Evolutionary conservation across 768 basidiomycete species (phyloP).

Genomic region (Naganishia onofrii): DNA sequence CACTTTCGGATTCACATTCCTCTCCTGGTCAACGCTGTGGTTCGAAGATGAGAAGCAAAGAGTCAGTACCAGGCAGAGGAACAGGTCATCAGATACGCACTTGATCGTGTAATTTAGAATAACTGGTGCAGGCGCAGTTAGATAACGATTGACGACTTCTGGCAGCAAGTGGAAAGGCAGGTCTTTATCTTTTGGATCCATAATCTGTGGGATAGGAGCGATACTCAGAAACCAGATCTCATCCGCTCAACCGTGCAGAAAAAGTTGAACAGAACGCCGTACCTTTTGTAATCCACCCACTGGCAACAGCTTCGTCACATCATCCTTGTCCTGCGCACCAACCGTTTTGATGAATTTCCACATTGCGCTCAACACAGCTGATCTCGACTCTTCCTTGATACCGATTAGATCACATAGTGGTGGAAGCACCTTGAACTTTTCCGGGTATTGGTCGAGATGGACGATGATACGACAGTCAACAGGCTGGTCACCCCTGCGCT

Average conservation of each 20-base stretch:
- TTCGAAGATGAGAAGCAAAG: neutral
- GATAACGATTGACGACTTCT: conserved; percentile 76
- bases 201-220: conserved; percentile 33
- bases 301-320: conserved; percentile 43
- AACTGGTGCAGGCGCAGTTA: conserved; percentile 74
- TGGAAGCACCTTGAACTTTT: conserved; percentile 74
- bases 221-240: neutral
- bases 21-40: conserved; percentile 60
- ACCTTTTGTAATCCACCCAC: conserved; percentile 49
- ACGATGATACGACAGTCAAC: conserved; percentile 79
- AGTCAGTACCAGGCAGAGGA: neutral
- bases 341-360: conserved; percentile 97
- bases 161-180: conserved; percentile 77
- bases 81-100: conserved; percentile 30
- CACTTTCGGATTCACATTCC: conserved; percentile 61
- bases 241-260: neutral
- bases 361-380: conserved; percentile 73
- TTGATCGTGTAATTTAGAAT: conserved; percentile 65
- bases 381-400: conserved; percentile 78
- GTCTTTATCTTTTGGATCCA: conserved; percentile 34
- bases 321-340: conserved; percentile 59
- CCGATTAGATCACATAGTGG: conserved; percentile 67
- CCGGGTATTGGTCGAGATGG: conserved; percentile 79
- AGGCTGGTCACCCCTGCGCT: conserved; percentile 72
- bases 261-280: neutral